Evolutionary conservation across 805 yeast species (phyloP), one percentile per base, ranked within the genome.

Genomic region (Ogataea ramenticola): DNA sequence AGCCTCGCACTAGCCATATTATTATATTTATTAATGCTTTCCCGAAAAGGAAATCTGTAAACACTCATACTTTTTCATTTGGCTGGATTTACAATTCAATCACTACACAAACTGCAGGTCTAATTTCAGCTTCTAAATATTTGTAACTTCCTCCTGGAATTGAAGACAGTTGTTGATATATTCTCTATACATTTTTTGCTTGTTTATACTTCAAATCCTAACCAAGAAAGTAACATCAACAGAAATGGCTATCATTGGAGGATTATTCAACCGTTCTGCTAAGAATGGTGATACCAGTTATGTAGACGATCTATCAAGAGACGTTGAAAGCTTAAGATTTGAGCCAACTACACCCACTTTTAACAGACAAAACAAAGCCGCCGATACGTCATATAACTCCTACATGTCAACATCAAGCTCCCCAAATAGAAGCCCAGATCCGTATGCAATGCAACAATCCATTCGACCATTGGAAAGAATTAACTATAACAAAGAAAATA

Each of bases 401-500:
- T 51, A 53, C 40, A 49, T 57, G 59, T 60, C 66, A 20, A 54
- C 55, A 12, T 44, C 58, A 29, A 51, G 52, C 39, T 62, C 65
- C 3, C 65, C 66, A 35, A 57, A 51, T 22, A 53, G 60, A 42
- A 59, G 61, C 44, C 53, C 42, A 44, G 58, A 51, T 43, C 59
- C 44, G 41, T 49, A 45, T 24, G 50, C 49, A 22, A 46, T 44
- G 27, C 56, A 49, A 41, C 46, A 46, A 29, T 40, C 47, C 37
- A 44, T 44, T 40, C 49, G 57, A 42, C 55, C 58, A 15, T 27
- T 54, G 11, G 59, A 55, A 36, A 53, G 60, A 43, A 42, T 73
- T 47, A 71, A 60, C 43, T 66, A 61, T 49, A 74, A 68, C 53
- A 69, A 70, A 46, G 73, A 70, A 49, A 68, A 68, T 49, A 61